Evolutionary conservation across 108 stramenopile genomes (phyloP).

Genomic region (Nannochloropsis salina): DNA sequence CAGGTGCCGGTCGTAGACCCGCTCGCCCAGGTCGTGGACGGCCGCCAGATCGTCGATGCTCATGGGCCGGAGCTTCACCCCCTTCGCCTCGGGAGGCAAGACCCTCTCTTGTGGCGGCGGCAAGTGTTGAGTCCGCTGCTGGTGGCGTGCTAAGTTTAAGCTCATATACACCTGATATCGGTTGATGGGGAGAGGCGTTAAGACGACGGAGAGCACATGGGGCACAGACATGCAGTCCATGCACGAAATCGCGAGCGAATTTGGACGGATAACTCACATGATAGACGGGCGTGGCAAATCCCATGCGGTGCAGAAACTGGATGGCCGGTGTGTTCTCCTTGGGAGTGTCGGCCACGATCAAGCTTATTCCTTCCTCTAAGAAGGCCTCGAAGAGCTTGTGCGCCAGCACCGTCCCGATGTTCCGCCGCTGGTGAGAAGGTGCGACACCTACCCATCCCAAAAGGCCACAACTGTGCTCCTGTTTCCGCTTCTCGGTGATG

Average conservation of each 20-base stretch:
- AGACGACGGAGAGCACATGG: no score
- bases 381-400: not conserved
- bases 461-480: not conserved
- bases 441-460: not conserved
- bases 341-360: slow-evolving; percentile 8
- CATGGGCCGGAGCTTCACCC: slow-evolving; percentile 6
- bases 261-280: not conserved
- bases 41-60: not conserved
- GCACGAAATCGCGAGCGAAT: no score
- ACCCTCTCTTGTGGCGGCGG: not conserved
- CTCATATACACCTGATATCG: not conserved
- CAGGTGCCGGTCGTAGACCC: not conserved
- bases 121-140: not conserved
- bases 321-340: slow-evolving; percentile 6
- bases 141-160: not conserved
- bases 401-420: slow-evolving; percentile 4
- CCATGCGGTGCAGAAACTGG: not conserved
- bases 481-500: slow-evolving; percentile 3
- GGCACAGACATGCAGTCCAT: no score
- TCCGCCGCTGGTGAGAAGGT: not conserved
- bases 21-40: not conserved
- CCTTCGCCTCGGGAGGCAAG: slow-evolving; percentile 16
- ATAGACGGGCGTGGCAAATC: not conserved
- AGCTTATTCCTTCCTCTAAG: not conserved
- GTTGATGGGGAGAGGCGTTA: no score